Evolutionary conservation across 768 basidiomycete genomes (phyloP).

Genomic region (Dendrothele bispora): DNA sequence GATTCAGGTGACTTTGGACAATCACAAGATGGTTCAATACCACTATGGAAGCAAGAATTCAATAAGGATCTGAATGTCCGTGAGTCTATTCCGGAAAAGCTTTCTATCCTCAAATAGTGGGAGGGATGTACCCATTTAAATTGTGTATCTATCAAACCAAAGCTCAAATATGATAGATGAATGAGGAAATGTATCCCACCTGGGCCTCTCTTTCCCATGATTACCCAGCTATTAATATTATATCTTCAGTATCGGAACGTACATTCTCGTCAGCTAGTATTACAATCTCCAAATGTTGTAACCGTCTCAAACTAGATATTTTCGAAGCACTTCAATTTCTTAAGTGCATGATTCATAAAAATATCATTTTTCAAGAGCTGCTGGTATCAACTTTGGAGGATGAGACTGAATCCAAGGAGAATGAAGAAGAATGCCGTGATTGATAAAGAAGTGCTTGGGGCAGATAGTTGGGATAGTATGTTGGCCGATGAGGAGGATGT

Average conservation of each 20-base stretch:
- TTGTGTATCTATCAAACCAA: no score
- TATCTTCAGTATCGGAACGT: constrained; percentile 36
- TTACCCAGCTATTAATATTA: constrained; percentile 36
- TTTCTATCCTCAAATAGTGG: constrained; percentile 31
- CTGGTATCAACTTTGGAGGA: no score
- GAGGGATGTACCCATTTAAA: constrained; percentile 23
- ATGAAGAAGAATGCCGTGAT: no score
- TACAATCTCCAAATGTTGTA: constrained; percentile 24
- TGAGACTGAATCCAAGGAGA: no score
- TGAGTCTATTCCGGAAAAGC: no score
- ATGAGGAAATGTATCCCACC: constrained; percentile 24
- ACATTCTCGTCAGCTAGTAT: constrained; percentile 40
- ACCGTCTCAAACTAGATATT: constrained; percentile 23
- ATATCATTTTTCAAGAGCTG: no score
- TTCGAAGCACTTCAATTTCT: constrained; percentile 23
- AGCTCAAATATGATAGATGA: constrained; percentile 14
- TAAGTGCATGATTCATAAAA: no score
- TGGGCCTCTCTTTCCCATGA: constrained; percentile 37
- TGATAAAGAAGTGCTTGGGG: no score
- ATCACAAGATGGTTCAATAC: constrained; percentile 2
- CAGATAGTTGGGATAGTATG: no score
- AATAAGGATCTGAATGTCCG: constrained; percentile 18
- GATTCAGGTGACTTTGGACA: no score
- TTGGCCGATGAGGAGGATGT: no score
- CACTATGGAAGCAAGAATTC: constrained; percentile 19